A percentile compares a stretch with the other conserved stretches of the same genome.
phyloP scores from a whole-genome alignment of 305 asterid genomes.

The Fraxinus paxiana region DNA sequence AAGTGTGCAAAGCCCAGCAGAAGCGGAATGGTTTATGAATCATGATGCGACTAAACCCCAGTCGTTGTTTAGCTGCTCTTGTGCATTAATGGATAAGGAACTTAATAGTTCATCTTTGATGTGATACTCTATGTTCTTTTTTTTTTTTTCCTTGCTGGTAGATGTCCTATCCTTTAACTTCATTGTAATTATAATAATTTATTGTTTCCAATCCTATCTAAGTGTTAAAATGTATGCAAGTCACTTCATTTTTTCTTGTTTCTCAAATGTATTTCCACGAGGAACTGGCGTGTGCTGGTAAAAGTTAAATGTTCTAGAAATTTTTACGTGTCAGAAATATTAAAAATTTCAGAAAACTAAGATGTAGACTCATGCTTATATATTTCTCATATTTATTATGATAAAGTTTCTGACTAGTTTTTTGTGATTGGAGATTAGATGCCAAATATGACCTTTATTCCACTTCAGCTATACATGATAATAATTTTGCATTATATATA shows the following conservation, averaged over 20 bases:
- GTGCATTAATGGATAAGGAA: not conserved
- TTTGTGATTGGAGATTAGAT: conserved; percentile 1
- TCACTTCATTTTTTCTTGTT: not conserved
- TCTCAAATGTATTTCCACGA: not conserved
- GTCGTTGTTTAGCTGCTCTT: not conserved
- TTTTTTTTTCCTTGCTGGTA: not conserved
- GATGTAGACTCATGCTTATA: not conserved
- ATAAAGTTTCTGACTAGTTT: not conserved
- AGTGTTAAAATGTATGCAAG: not conserved
- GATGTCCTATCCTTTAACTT: not conserved
- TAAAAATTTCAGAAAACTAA: not conserved
- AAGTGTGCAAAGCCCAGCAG: not conserved
- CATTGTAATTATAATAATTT: not conserved
- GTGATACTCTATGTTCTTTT: not conserved
- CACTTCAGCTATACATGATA: not conserved
- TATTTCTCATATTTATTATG: not conserved
- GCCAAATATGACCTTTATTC: not conserved
- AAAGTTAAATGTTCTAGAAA: not conserved
- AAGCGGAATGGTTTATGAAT: not conserved
- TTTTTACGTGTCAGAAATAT: not conserved
- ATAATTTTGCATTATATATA: not conserved
- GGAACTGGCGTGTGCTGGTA: not conserved
- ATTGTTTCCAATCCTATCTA: not conserved
- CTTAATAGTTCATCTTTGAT: not conserved
- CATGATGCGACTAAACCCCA: not conserved